phyloP scores from a whole-genome alignment of 208 protist species.

The Acanthamoeba polyphaga region DNA sequence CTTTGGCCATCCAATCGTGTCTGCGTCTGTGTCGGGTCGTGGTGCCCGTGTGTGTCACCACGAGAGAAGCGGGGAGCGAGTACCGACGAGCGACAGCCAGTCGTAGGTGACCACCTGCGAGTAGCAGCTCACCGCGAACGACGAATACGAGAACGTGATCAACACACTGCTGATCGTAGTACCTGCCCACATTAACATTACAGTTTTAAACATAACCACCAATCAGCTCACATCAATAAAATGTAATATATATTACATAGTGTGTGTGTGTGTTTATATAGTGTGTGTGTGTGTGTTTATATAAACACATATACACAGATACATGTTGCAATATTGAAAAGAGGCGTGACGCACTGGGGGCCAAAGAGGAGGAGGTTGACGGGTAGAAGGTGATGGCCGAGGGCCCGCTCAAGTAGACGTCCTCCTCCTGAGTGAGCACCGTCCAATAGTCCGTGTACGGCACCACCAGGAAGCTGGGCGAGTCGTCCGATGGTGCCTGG shows the following conservation, averaged over 20 bases:
- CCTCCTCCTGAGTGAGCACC: not conserved
- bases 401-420: not conserved
- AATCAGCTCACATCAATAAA: not conserved
- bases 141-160: conserved; percentile 25
- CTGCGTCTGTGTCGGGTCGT: not conserved
- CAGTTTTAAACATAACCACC: not conserved
- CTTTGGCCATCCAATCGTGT: no score
- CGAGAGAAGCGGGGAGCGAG: not conserved
- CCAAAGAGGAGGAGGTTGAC: not conserved
- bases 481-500: not conserved
- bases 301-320: no score
- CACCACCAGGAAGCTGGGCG: not conserved
- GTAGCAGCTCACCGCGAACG: not conserved
- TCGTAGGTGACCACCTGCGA: conserved; percentile 23
- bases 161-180: not conserved
- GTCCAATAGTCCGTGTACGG: not conserved
- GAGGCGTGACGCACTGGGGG: not conserved
- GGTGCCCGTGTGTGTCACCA: no score
- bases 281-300: no score
- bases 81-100: conserved; percentile 5
- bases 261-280: no score
- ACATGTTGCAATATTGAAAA: no score
- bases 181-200: not conserved
- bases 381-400: not conserved
- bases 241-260: no score